A percentile compares a stretch with the other conserved stretches of the same genome.
Evolutionary conservation across 768 basidiomycete genomes (phyloP).

Genomic region (Trametes elegans): DNA sequence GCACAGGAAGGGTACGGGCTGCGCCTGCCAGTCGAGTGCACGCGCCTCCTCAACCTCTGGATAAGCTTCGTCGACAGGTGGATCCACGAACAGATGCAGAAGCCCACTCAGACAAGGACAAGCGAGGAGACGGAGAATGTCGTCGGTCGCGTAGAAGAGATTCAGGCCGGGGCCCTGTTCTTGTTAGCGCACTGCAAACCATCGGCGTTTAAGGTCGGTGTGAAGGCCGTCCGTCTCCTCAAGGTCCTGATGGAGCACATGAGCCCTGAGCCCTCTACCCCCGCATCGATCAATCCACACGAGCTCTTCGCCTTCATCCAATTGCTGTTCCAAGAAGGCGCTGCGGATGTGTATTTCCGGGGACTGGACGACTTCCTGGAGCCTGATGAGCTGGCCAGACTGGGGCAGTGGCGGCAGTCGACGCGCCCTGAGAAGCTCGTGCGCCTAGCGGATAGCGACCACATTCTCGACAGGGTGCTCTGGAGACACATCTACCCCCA

Average conservation of each 20-base stretch:
- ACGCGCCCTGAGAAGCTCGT: conserved; percentile 55
- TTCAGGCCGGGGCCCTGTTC: conserved; percentile 74
- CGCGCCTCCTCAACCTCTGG: conserved; percentile 73
- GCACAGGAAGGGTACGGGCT: conserved; percentile 61
- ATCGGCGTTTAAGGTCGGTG: conserved; percentile 55
- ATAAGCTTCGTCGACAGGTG: conserved; percentile 66
- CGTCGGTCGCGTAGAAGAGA: conserved; percentile 50
- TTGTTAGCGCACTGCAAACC: conserved; percentile 58
- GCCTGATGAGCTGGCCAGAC: conserved; percentile 52
- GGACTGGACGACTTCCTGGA: conserved; percentile 70
- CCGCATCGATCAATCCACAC: conserved; percentile 26
- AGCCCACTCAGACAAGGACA: conserved; percentile 36
- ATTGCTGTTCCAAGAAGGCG: conserved; percentile 49
- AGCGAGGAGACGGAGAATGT: conserved; percentile 43
- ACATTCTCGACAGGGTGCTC: conserved; percentile 63
- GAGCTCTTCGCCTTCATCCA: conserved; percentile 44
- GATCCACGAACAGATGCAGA: conserved; percentile 48
- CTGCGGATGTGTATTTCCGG: conserved; percentile 47
- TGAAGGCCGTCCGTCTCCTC: conserved; percentile 61
- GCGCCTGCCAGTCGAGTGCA: conserved; percentile 64
- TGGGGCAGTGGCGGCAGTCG: conserved; percentile 66
- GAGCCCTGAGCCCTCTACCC: conserved; percentile 31
- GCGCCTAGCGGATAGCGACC: conserved; percentile 68
- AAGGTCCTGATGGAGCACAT: conserved; percentile 48
- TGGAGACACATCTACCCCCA: conserved; percentile 75